Base-by-base conservation (phyloP, 1,284 basidiomycete genomes). In the Somion occarium region DNA sequence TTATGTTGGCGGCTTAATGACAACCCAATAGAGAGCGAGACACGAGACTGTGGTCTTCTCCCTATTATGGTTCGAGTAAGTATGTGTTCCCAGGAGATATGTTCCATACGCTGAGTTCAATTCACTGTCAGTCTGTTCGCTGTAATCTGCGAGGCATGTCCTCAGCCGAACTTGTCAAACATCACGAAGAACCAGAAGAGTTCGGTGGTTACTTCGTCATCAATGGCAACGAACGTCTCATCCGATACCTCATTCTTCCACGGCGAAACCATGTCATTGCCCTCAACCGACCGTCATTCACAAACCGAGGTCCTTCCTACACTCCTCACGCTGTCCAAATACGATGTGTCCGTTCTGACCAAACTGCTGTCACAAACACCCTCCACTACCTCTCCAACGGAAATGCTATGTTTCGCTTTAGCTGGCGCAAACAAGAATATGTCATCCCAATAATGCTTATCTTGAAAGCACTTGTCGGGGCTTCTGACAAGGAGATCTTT, bases 141-240 rank as follows among this genome's bases (percentile, higher is more conserved):
- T 99, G 97, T 70, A 97, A 98, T 68, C 69, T 99, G 23, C 85
- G 88, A 41, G 81, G 80, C 39, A 80, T 98, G 72, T 83, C 92
- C 2, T 91, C 96, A 3, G 79, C 86, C 7, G 88, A 93, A 53
- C 86, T 99, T 48, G 93, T 99, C 44, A 74, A 77, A 53, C 87
- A 87, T 59, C 89, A 96, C 65, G 97, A 99, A 76, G 97, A 99
- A 66, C 86, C 97, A 2, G 94, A 96, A 71, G 97, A 99, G 68
- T 97, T 98, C 66, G 97, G 97, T 44, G 97, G 96, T 24, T 99
- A 99, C 74, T 99, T 99, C 66, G 82, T 99, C 62, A 88, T 99
- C 68, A 99, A 99, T 69, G 97, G 97, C 56, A 99, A 98, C 73
- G 97, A 99, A 73, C 93, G 95, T 72, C 82, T 99, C 59, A 93